Conservation (phyloP, 2,329 filamentous ascomycete species). For the Aspergillus awamori region DNA sequence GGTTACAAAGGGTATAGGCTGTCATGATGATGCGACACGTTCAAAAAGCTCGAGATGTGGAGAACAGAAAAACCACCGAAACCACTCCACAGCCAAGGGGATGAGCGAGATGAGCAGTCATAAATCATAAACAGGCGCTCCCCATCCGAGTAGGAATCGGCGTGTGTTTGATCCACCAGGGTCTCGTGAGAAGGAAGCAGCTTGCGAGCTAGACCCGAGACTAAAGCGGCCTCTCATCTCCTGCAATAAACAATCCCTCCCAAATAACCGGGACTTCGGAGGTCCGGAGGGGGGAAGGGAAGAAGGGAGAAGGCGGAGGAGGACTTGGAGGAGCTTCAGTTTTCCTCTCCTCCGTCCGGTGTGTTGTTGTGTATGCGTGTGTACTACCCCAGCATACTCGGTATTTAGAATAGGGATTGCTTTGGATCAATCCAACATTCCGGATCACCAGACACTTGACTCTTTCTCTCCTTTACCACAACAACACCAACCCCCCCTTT, state of each 20-base stretch:
- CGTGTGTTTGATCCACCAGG: slow-evolving; percentile 18
- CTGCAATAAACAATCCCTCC: neutral
- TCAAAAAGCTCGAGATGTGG: slow-evolving; percentile 14
- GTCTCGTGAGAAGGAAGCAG: slow-evolving; percentile 19
- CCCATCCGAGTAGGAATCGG: slow-evolving; percentile 19
- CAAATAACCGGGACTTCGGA: neutral
- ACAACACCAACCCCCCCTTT: neutral
- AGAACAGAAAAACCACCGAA: slow-evolving; percentile 14
- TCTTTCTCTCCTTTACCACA: neutral
- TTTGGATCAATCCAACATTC: slow-evolving; percentile 3
- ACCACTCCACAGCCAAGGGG: slow-evolving; percentile 13
- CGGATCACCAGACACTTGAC: neutral
- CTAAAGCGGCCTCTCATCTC: slow-evolving; percentile 1
- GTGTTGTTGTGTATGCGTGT: too few species aligned
- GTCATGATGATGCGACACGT: slow-evolving; percentile 19
- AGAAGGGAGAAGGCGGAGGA: neutral
- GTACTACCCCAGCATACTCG: slow-evolving; percentile 2
- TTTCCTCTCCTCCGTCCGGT: too few species aligned
- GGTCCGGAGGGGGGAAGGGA: neutral
- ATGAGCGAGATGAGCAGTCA: slow-evolving; percentile 21
- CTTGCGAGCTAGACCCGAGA: neutral
- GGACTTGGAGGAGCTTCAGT: too few species aligned
- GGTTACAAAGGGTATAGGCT: slow-evolving; percentile 3
- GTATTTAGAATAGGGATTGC: neutral
- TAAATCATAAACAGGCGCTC: slow-evolving; percentile 18